These are phyloP conservation scores for Hippophae tibetana DNA, from an alignment of 306 rosid species.

Conservation along the genomic window DNA sequence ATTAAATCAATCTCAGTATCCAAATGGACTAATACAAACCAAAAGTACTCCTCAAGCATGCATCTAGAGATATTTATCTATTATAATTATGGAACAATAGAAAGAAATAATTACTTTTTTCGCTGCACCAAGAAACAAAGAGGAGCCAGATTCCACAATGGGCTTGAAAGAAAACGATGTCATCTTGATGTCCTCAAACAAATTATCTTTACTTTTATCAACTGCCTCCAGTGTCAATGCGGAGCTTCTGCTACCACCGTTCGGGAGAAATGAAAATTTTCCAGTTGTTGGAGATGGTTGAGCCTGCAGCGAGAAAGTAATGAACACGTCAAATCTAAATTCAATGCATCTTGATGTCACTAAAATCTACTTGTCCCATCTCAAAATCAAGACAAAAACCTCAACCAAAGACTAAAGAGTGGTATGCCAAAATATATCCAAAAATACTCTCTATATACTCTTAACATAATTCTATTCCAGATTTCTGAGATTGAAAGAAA, in stretches of 20 bases:
- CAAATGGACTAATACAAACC: too few relatives aligned
- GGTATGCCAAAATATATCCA: too few relatives aligned
- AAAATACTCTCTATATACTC: too few relatives aligned
- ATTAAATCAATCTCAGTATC: background rate
- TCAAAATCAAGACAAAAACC: too few relatives aligned
- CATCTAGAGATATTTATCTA: too few relatives aligned
- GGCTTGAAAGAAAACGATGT: constrained; percentile 74
- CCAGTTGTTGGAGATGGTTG: constrained; percentile 97
- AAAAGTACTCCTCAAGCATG: too few relatives aligned
- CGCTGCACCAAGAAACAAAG: constrained; percentile 48
- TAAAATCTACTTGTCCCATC: too few relatives aligned
- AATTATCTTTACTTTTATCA: constrained; percentile 33
- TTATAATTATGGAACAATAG: background rate
- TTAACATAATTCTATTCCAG: too few relatives aligned
- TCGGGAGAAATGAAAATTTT: constrained; percentile 49
- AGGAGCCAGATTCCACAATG: constrained; percentile 38
- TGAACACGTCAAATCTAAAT: constrained; percentile 11
- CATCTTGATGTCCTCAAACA: constrained; percentile 35
- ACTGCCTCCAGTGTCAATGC: constrained; percentile 32
- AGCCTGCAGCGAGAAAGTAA: constrained; percentile 49
- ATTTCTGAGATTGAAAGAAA: too few relatives aligned
- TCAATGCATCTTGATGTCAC: constrained; percentile 8
- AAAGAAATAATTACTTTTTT: constrained; percentile 50
- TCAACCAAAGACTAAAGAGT: too few relatives aligned
- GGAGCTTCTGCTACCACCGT: constrained; percentile 25